Conservation (phyloP, 2,329 filamentous ascomycete genomes). For the Botrytis byssoidea region DNA sequence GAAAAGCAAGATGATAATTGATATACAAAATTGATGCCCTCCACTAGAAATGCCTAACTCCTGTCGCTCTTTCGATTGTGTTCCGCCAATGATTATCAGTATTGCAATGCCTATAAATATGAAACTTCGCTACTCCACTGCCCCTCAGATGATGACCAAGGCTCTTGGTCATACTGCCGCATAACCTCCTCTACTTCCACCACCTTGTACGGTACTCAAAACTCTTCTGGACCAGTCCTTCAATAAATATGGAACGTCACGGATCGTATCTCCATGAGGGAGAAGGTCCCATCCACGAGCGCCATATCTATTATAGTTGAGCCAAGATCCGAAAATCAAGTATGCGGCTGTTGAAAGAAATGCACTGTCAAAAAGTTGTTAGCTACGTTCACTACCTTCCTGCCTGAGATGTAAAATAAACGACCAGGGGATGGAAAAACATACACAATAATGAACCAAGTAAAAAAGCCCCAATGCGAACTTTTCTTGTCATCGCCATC, state of each 20-base stretch:
- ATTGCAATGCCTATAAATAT: neutral
- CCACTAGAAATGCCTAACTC: constrained; percentile 12
- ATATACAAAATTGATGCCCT: constrained; percentile 14
- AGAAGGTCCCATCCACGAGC: constrained; percentile 93
- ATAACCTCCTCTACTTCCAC: constrained; percentile 84
- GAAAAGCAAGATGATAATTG: neutral
- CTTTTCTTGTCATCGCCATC: constrained; percentile 45
- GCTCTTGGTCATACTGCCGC: constrained; percentile 64
- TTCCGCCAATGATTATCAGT: neutral
- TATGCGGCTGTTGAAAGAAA: constrained; percentile 87
- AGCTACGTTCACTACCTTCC: constrained; percentile 5
- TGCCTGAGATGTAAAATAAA: neutral
- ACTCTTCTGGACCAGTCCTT: constrained; percentile 84
- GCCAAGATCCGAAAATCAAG: constrained; percentile 96
- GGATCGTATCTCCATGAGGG: constrained; percentile 87
- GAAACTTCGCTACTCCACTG: neutral
- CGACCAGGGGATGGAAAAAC: constrained; percentile 36
- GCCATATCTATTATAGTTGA: constrained; percentile 97
- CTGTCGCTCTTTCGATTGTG: constrained; percentile 4
- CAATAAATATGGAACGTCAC: constrained; percentile 87
- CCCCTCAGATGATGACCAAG: neutral
- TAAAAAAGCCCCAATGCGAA: constrained; percentile 90
- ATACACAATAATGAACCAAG: constrained; percentile 93
- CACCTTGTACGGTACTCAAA: constrained; percentile 79
- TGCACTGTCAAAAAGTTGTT: constrained; percentile 52